Conservation (phyloP, 1,284 basidiomycete genomes). For the Uromyces viciae-fabae region DNA sequence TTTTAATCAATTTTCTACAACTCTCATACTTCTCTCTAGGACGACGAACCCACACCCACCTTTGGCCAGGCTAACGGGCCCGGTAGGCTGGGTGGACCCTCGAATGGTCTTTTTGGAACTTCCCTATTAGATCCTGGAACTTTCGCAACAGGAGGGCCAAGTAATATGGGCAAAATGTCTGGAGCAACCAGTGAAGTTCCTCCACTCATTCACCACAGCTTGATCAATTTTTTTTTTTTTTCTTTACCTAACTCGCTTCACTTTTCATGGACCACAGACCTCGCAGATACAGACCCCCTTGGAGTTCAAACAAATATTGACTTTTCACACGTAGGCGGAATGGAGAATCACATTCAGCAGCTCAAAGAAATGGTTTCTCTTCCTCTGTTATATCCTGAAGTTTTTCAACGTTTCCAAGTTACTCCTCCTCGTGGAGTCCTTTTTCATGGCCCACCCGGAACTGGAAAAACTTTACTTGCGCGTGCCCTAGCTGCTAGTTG, state of each 20-base stretch:
- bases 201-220: not conserved
- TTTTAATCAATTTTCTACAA: constrained; percentile 58
- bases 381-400: constrained; percentile 91
- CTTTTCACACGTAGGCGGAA: constrained; percentile 94
- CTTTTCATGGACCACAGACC: constrained; percentile 59
- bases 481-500: constrained; percentile 91
- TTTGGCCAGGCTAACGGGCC: constrained; percentile 33
- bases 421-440: constrained; percentile 95
- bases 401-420: constrained; percentile 90
- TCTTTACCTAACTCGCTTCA: constrained; percentile 47
- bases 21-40: constrained; percentile 26
- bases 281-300: constrained; percentile 95
- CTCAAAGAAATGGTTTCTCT: constrained; percentile 98
- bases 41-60: constrained; percentile 38
- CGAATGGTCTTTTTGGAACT: constrained; percentile 26
- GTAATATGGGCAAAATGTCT: constrained; percentile 74
- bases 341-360: constrained; percentile 93
- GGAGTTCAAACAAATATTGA: constrained; percentile 90
- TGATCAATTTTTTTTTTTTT: constrained; percentile 5
- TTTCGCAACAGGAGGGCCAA: constrained; percentile 48
- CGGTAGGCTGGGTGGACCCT: constrained; percentile 40
- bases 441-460: constrained; percentile 94
- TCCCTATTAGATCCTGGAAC: constrained; percentile 34
- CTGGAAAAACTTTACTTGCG: constrained; percentile 87
- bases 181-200: constrained; percentile 62